Evolutionary conservation across 768 basidiomycete genomes (phyloP).

Genomic region (Hydnomerulius pinastri): DNA sequence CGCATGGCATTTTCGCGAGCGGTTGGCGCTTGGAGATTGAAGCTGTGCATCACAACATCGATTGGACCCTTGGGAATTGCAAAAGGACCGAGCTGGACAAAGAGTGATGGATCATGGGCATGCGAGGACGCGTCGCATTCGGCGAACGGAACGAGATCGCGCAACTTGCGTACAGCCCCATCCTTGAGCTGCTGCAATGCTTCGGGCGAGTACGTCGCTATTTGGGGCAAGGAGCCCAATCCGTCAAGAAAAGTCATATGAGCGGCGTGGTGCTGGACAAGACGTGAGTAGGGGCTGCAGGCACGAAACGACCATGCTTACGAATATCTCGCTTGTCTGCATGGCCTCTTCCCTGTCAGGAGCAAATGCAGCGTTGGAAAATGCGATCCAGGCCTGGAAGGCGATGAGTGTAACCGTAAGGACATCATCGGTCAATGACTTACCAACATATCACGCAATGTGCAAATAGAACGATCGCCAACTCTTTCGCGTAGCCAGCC

Average conservation of each 20-base stretch:
- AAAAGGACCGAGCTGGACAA: constrained; percentile 73
- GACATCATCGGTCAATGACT: constrained; percentile 21
- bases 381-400: constrained; percentile 86
- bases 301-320: constrained; percentile 38
- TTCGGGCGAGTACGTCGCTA: constrained; percentile 60
- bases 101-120: constrained; percentile 35
- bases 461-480: constrained; percentile 65
- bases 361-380: constrained; percentile 65
- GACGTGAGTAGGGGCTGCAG: constrained; percentile 12
- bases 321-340: constrained; percentile 60
- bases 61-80: constrained; percentile 60
- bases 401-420: constrained; percentile 3
- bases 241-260: constrained; percentile 93
- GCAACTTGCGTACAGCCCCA: constrained; percentile 56
- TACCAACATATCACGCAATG: constrained; percentile 88
- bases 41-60: constrained; percentile 41
- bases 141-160: constrained; percentile 55
- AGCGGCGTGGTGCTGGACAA: constrained; percentile 81
- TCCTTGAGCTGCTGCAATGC: constrained; percentile 61
- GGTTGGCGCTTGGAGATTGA: constrained; percentile 88
- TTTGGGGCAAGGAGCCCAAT: constrained; percentile 74
- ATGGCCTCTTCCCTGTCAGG: constrained; percentile 34
- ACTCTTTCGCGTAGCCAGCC: constrained; percentile 73
- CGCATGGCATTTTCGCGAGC: constrained; percentile 86
- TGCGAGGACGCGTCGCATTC: constrained; percentile 21